Base-by-base conservation (phyloP, 805 yeast species). In the Suhomyces sp. region DNA sequence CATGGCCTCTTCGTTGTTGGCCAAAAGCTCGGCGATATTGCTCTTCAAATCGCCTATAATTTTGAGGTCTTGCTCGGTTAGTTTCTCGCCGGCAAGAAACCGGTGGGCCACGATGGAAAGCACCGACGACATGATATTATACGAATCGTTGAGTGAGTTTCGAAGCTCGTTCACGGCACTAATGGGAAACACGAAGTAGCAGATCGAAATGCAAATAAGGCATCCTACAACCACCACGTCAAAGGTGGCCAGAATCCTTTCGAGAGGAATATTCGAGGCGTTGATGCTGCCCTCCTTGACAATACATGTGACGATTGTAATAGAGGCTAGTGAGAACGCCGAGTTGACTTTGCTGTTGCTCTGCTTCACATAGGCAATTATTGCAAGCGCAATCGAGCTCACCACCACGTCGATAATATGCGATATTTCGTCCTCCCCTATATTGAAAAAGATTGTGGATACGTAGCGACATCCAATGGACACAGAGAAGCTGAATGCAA, bases 311-410 rank as follows among this genome's bases (percentile, higher is more conserved):
- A 88, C 84, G 23, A 88, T 70, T 3, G 87, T 79, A 49, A 88
- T 87, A 6, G 88, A 83, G 1, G 92, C 88, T 47, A 88, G 70
- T 0, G 91, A 84, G 60, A 94, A 87, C 0, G 96, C 93, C 10
- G 93, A 88, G 60, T 87, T 87, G 68, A 88, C 89, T 61, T 80
- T 82, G 59, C 80, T 78, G 50, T 88, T 81, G 54, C 79, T 76
- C 60, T 85, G 90, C 57, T 90, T 89, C 73, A 82, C 76, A 60
- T 77, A 86, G 1, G 94, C 87, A 27, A 90, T 79, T 13, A 79
- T 56, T 0, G 94, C 94, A 23, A 88, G 69, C 0, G 89, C 81
- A 2, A 72, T 62, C 49, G 79, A 84, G 59, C 77, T 80, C 40
- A 77, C 74, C 1, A 82, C 54, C 36, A 88, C 72, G 60, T 86